Evolutionary conservation across 345 rosid genomes (phyloP), one percentile per base, ranked within the genome.

Genomic region (Noccaea bulbosa): DNA sequence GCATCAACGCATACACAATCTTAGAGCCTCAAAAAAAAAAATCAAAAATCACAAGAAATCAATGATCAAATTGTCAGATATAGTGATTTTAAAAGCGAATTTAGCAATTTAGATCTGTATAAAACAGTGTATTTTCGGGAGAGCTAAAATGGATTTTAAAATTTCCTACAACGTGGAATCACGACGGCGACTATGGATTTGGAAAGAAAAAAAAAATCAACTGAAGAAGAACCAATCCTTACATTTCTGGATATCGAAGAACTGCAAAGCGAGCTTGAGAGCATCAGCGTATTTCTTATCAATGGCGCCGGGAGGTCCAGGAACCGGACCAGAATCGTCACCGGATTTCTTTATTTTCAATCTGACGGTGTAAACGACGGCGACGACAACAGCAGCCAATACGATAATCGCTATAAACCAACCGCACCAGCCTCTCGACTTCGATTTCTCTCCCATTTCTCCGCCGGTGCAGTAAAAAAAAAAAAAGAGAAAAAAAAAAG

Each of bases 221-320:
- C 15, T 5, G 35, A 7, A 50, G 46, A 1, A 24, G 24, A 20
- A n/a, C n/a, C n/a, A n/a, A 38, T 24, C 4, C 8, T 15, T 81
- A 95, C 98, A 87, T 85, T 90, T 95, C 71, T 95, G 96, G 37
- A 95, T 74, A 71, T 95, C 96, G 81, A 95, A 83, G 89, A 94
- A 94, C 59, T 94, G 89, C 79, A 87, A 65, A 24, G 99, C 88
- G 33, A 83, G 14, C 41, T 87, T 85, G 74, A 95, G 97, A 61
- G 99, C 95, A 11, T 84, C 86, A 14, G 84, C 74, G 76, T 94
- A 94, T 77, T 89, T 88, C 78, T 81, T 84, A 34, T 87, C 89
- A 30, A 88, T 70, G 34, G 96, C 89, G 15, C 98, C 98, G 4
- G 97, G 98, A 24, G 96, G 93, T 1, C 93, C 95, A 0, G 97